phyloP scores from a whole-genome alignment of 371 early-diverging fungal species.

The Funneliformis caledonium region DNA sequence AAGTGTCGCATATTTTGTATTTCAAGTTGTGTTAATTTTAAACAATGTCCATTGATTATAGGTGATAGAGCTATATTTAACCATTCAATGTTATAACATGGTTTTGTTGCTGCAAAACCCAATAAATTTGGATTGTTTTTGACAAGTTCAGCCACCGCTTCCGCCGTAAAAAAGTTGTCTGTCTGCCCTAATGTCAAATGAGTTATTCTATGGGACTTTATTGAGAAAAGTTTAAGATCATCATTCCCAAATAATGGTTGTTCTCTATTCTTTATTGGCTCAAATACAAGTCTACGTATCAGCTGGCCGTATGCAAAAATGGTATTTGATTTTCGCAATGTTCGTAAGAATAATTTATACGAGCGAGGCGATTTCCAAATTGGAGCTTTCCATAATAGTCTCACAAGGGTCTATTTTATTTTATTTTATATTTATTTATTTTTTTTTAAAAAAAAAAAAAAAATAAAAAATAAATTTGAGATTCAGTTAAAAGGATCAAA shows the following conservation, averaged over 20 bases:
- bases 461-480: neutral
- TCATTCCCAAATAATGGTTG: neutral
- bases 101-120: neutral
- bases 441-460: neutral
- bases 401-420: neutral
- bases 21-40: slow-evolving; percentile 16
- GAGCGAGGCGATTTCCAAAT: slow-evolving; percentile 8
- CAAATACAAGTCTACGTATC: slow-evolving; percentile 18
- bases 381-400: slow-evolving; percentile 9
- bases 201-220: neutral
- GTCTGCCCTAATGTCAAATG: slow-evolving; percentile 2
- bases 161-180: neutral
- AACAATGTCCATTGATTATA: neutral
- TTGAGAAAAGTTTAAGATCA: slow-evolving; percentile 12
- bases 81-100: neutral
- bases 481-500: neutral
- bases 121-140: neutral
- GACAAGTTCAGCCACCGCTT: neutral
- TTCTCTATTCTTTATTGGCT: neutral
- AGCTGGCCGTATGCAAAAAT: slow-evolving; percentile 2
- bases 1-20: neutral
- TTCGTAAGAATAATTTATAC: neutral
- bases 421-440: too few species aligned
- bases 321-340: neutral
- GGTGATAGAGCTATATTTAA: slow-evolving; percentile 9